phyloP scores from a whole-genome alignment of 768 basidiomycete species.

The Dentipellis fragilis region DNA sequence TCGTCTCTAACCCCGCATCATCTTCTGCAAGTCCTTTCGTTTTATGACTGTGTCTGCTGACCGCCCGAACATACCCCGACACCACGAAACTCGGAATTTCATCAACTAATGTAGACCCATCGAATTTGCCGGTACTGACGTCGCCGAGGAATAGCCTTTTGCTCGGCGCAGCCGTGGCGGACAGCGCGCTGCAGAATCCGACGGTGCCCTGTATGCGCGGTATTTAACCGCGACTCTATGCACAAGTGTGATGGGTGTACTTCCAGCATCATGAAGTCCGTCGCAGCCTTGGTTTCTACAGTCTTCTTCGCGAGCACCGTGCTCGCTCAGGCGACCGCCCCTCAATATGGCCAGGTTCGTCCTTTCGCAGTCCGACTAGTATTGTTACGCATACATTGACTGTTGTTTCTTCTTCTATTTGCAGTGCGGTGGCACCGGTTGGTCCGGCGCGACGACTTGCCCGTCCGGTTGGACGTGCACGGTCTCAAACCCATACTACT shows the following conservation, averaged over 20 bases:
- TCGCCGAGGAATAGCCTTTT: conserved; percentile 3
- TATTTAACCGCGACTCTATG: neutral
- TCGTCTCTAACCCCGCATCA: too few species aligned
- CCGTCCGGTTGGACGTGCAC: conserved; percentile 37
- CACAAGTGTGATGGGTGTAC: neutral
- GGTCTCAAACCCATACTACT: conserved; percentile 36
- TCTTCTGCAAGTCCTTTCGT: too few species aligned
- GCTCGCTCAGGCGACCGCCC: neutral
- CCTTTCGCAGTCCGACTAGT: neutral
- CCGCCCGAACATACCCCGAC: neutral
- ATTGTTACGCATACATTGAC: neutral
- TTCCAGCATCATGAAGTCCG: neutral
- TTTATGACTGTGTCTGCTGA: neutral
- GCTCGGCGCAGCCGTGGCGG: neutral
- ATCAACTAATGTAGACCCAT: neutral
- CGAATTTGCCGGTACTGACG: neutral
- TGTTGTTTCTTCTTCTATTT: neutral
- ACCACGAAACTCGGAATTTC: neutral
- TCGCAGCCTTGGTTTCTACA: neutral
- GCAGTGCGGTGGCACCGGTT: neutral
- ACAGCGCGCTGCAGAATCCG: neutral
- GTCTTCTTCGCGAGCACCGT: neutral
- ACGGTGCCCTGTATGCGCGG: neutral
- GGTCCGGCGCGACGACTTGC: conserved; percentile 37
- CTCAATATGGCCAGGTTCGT: conserved; percentile 1